phyloP scores from a whole-genome alignment of 78 protist genomes.

The Speleostelium caveatum region DNA sequence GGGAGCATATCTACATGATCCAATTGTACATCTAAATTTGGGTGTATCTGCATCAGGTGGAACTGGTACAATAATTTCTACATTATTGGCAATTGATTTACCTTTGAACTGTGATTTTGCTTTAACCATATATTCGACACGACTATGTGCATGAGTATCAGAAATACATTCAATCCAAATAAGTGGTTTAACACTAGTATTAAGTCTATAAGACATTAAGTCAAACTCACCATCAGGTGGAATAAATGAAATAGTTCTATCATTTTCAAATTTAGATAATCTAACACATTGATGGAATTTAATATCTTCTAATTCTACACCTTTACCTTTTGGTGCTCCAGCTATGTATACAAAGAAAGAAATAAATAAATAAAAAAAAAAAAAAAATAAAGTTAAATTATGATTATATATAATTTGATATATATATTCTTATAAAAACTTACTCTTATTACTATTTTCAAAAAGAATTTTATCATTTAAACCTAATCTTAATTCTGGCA shows the following conservation, averaged over 20 bases:
- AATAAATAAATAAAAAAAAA: neutral
- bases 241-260: conserved; percentile 98
- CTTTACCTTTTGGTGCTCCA: conserved; percentile 87
- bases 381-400: neutral
- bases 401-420: neutral
- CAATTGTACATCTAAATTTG: conserved; percentile 91
- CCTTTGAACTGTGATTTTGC: conserved; percentile 94
- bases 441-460: conserved; percentile 87
- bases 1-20: conserved; percentile 95
- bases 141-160: conserved; percentile 90
- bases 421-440: neutral
- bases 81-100: conserved; percentile 95
- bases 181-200: conserved; percentile 94
- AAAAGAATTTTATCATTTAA: conserved; percentile 96
- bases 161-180: conserved; percentile 95
- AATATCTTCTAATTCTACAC: conserved; percentile 99
- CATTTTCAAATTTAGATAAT: conserved; percentile 95
- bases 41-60: conserved; percentile 98
- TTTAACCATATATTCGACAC: conserved; percentile 96
- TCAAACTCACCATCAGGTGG: conserved; percentile 99
- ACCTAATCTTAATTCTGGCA: conserved; percentile 99
- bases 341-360: conserved; percentile 12
- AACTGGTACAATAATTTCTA: conserved; percentile 96
- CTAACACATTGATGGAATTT: conserved; percentile 99
- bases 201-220: conserved; percentile 98